phyloP scores from a whole-genome alignment of 352 stramenopile species.

The Phytophthora meadii region DNA sequence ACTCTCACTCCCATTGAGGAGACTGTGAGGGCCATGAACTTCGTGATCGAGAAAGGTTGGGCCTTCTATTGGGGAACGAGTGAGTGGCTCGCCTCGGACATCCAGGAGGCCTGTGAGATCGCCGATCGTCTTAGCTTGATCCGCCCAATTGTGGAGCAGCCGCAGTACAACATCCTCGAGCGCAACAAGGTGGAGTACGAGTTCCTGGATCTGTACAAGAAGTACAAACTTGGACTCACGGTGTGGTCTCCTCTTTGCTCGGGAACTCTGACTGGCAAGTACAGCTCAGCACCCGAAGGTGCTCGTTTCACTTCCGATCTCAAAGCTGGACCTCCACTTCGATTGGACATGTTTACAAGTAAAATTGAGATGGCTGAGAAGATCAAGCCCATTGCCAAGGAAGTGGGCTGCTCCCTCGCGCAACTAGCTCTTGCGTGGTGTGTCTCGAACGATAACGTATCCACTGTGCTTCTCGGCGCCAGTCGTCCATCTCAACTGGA shows the following conservation, averaged over 20 bases:
- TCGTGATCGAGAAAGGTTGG: conserved; percentile 45
- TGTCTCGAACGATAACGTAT: conserved; percentile 12
- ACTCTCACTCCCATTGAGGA: conserved; percentile 37
- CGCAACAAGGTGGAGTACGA: conserved; percentile 30
- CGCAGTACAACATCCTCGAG: conserved; percentile 12
- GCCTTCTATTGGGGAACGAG: conserved; percentile 7
- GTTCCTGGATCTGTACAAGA: conserved; percentile 21
- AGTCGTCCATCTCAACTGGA: conserved; percentile 14
- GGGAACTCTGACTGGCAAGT: conserved; percentile 16
- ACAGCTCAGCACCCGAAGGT: conserved; percentile 7
- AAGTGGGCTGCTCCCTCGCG: conserved; percentile 10
- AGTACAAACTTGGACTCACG: conserved; percentile 24
- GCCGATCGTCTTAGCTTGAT: conserved; percentile 3
- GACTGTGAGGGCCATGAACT: conserved; percentile 8
- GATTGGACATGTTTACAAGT: conserved; percentile 13
- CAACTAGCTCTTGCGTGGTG: conserved; percentile 21
- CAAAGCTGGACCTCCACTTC: conserved; percentile 42
- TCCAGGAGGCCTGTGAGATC: conserved; percentile 7
- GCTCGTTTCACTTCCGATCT: conserved; percentile 29
- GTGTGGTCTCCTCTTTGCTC: conserved; percentile 4
- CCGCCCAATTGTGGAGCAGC: conserved; percentile 9
- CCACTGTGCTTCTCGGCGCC: conserved; percentile 18
- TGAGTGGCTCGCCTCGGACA: conserved; percentile 6
- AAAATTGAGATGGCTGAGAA: conserved; percentile 9
- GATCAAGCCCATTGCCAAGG: conserved; percentile 8